Evolutionary conservation across 441 rosid genomes (phyloP), one percentile per base, ranked within the genome.

Genomic region (Bocquillonia castaneifolia): DNA sequence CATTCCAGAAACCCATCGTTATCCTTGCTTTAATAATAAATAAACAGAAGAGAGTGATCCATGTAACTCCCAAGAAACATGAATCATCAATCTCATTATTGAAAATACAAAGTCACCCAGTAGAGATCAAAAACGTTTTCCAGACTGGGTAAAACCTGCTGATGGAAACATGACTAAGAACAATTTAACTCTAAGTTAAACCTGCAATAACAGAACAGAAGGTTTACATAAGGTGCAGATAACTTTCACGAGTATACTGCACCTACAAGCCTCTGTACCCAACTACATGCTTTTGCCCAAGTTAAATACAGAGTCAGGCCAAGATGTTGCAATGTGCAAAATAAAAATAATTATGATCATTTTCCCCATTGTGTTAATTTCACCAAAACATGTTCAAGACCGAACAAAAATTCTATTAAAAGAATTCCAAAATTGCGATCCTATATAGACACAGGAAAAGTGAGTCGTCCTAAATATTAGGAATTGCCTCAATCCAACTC

Each of bases 401-500:
- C 28, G 14, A 40, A 14, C 17, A 50, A 50, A 42, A 50, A n/a
- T 50, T 50, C 7, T 22, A n/a, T 15, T 44, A 52, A 22, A 58
- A 59, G 28, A 50, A 31, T 37, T 59, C 63, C 68, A 76, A 75
- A 77, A 74, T 14, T 63, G 75, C 68, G 77, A 73, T 64, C 45
- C 76, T 77, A 74, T 67, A 28, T 59, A 66, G 52, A 64, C 59
- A 65, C 42, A 59, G 57, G 60, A 64, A 72, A 45, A 64, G 66
- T 55, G 65, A 54, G 66, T 59, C 59, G 52, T 48, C 55, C 57
- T 48, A 51, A 48, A 48, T 34, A 51, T 58, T 45, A 66, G 42
- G 60, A 70, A 66, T 48, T 50, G 48, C 51, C 72, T 75, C 82
- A 86, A 57, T 74, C 74, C 71, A 75, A 76, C 57, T 79, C 89